These are phyloP conservation scores for Trichoderma endophyticum DNA, from an alignment of 2,329 filamentous ascomycete species.

Conservation along the genomic window DNA sequence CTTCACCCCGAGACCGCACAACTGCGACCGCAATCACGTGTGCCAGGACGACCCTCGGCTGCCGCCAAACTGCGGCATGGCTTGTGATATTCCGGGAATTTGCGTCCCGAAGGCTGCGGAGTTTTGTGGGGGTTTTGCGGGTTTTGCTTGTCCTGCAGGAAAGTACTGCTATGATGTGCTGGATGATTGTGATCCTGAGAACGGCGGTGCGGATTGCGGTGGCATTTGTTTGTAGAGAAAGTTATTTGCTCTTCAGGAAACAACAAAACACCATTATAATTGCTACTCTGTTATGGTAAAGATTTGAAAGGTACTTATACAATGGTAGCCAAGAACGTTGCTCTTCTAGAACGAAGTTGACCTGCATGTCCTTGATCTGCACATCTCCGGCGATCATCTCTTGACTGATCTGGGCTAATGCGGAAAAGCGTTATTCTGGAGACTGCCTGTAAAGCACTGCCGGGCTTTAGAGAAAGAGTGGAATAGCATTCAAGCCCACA, in stretches of 20 bases:
- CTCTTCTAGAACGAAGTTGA: too few relatives aligned
- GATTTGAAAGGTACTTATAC: too few relatives aligned
- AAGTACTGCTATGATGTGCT: slow-evolving; percentile 32
- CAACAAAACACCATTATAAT: background rate
- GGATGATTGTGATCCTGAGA: slow-evolving; percentile 30
- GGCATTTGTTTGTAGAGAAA: slow-evolving; percentile 31
- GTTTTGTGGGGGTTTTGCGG: slow-evolving; percentile 29
- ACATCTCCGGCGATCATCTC: too few relatives aligned
- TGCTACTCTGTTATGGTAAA: too few relatives aligned
- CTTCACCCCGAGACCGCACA: slow-evolving; percentile 23
- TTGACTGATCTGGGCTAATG: background rate
- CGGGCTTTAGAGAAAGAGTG: background rate
- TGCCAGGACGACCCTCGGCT: slow-evolving; percentile 36
- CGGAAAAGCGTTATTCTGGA: background rate
- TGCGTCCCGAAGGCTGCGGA: slow-evolving; percentile 27
- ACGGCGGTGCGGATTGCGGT: slow-evolving; percentile 31
- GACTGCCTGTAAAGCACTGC: background rate
- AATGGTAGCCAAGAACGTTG: too few relatives aligned
- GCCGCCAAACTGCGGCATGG: slow-evolving; percentile 31
- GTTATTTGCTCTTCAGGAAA: background rate
- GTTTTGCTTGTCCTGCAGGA: slow-evolving; percentile 27
- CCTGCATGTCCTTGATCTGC: too few relatives aligned
- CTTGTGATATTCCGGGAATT: slow-evolving; percentile 36
- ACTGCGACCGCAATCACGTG: slow-evolving; percentile 26
- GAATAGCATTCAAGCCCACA: background rate